phyloP scores from a whole-genome alignment of 306 rosid species.

The Acacia confusa region DNA sequence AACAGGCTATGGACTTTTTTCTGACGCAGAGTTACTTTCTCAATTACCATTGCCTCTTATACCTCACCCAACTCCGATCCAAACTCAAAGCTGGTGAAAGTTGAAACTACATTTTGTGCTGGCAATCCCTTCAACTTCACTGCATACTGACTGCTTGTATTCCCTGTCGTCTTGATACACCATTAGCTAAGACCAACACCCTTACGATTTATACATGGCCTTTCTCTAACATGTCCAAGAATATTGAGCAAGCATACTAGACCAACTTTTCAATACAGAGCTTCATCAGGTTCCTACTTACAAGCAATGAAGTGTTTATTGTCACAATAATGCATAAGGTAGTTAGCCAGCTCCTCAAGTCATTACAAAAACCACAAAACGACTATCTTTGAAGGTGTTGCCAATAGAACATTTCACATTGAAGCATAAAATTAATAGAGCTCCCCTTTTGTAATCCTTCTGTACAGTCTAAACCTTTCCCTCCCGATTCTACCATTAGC shows the following conservation, averaged over 20 bases:
- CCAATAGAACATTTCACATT: constrained; percentile 2
- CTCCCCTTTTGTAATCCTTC: background rate
- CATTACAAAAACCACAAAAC: constrained; percentile 7
- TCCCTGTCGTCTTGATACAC: background rate
- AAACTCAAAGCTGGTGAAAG: background rate
- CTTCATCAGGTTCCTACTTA: constrained; percentile 19
- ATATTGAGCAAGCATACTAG: background rate
- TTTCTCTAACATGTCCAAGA: background rate
- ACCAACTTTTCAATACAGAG: constrained; percentile 8
- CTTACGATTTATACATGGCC: background rate
- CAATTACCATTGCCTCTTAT: background rate
- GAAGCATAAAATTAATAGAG: background rate
- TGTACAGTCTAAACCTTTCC: background rate
- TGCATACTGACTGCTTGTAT: background rate
- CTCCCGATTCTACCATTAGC: background rate
- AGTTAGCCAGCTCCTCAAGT: background rate
- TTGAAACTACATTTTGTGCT: background rate
- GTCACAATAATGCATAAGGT: constrained; percentile 11
- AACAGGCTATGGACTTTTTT: background rate
- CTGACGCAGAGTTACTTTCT: background rate
- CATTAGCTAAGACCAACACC: background rate
- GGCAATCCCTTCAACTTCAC: background rate
- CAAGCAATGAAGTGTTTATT: background rate
- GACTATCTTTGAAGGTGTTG: constrained; percentile 8
- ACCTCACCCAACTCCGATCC: background rate